A percentile compares a stretch with the other conserved stretches of the same genome.
Conservation (phyloP, 2,329 filamentous ascomycete genomes). For the Myriosclerotinia duriaeana region DNA sequence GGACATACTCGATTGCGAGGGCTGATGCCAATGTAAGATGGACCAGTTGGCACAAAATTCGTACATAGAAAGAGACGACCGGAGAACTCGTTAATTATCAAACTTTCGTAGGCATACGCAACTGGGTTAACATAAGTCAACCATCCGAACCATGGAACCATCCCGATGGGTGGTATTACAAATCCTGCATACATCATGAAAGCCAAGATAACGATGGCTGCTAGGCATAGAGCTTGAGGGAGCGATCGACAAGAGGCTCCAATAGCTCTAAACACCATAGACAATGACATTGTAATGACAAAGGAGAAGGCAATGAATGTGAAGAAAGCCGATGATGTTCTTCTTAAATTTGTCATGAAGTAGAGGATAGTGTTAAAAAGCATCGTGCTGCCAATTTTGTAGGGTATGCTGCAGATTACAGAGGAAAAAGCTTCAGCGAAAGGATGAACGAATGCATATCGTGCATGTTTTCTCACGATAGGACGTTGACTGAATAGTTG, state of each 20-base stretch:
- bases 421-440: constrained; percentile 86
- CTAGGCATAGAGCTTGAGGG: constrained; percentile 61
- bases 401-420: constrained; percentile 82
- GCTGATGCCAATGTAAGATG: constrained; percentile 26
- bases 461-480: constrained; percentile 85
- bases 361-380: constrained; percentile 79
- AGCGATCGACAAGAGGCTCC: constrained; percentile 71
- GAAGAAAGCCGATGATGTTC: constrained; percentile 77
- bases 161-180: constrained; percentile 50
- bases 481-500: constrained; percentile 79
- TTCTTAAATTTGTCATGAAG: constrained; percentile 80
- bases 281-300: constrained; percentile 54
- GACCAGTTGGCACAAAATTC: constrained; percentile 30
- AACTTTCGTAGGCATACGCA: constrained; percentile 74
- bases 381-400: constrained; percentile 63
- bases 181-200: constrained; percentile 44
- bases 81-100: constrained; percentile 81
- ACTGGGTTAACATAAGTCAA: constrained; percentile 64
- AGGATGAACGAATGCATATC: constrained; percentile 88
- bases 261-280: constrained; percentile 82
- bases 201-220: constrained; percentile 49
- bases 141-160: constrained; percentile 81
- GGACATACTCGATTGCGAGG: constrained; percentile 50
- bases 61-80: constrained; percentile 32
- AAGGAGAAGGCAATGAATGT: constrained; percentile 57